A percentile compares a stretch with the other conserved stretches of the same genome.
Evolutionary conservation across 306 rosid species (phyloP).

Genomic region (Fragaria vesca): DNA sequence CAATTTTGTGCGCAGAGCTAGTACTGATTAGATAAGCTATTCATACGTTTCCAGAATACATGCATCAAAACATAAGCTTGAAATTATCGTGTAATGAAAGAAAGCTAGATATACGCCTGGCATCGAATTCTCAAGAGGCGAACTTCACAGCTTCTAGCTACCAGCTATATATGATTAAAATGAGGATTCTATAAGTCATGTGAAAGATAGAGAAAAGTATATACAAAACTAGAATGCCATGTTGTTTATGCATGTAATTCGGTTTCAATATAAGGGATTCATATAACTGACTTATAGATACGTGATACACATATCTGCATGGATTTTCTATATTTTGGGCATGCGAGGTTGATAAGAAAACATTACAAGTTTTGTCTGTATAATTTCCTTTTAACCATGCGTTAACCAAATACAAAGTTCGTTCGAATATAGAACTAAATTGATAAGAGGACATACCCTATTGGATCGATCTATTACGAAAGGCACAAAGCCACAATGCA

Average conservation of each 20-base stretch:
- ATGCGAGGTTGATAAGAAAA: background rate
- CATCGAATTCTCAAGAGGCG: background rate
- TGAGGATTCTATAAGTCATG: background rate
- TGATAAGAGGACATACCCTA: background rate
- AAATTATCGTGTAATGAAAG: too few relatives aligned
- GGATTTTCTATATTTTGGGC: background rate
- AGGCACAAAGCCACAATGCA: background rate
- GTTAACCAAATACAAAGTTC: background rate
- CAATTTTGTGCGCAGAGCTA: background rate
- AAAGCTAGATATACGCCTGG: background rate
- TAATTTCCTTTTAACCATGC: background rate
- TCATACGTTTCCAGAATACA: background rate
- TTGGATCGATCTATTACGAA: background rate
- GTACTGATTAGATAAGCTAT: background rate
- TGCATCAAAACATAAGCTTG: background rate
- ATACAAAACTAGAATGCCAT: background rate
- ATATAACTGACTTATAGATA: too few relatives aligned
- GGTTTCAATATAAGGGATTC: too few relatives aligned
- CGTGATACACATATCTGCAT: background rate
- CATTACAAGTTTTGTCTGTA: background rate
- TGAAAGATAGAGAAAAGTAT: background rate
- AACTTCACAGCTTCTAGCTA: background rate
- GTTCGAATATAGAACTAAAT: background rate
- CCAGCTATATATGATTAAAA: background rate
- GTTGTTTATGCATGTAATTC: too few relatives aligned